A percentile compares a stretch with the other conserved stretches of the same genome.
Conservation (phyloP, 257 asterid genomes). For the Misopates orontium region DNA sequence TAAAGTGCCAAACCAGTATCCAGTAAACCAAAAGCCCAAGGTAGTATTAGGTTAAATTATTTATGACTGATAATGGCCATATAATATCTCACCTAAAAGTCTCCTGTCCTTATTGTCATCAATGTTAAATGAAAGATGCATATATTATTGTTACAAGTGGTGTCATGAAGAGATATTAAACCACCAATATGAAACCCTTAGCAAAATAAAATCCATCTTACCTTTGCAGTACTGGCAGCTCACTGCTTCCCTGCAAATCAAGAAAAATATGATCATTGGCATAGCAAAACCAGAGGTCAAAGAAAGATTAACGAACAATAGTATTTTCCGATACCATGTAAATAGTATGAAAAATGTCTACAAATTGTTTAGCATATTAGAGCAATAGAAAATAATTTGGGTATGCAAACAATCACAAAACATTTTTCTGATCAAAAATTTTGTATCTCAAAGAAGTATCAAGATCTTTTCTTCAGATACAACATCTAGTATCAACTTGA, state of each 20-base stretch:
- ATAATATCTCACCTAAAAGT: too few species aligned
- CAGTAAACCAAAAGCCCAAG: not conserved
- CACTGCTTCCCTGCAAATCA: constrained; percentile 83
- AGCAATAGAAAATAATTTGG: constrained; percentile 3
- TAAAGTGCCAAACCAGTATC: too few species aligned
- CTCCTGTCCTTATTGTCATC: too few species aligned
- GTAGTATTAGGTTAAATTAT: not conserved
- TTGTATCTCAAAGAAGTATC: constrained; percentile 19
- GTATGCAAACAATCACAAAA: constrained; percentile 11
- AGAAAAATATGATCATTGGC: constrained; percentile 33
- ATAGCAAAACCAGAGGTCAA: constrained; percentile 24
- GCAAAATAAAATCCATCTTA: constrained; percentile 31
- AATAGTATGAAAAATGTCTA: not conserved
- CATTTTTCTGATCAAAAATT: constrained; percentile 1
- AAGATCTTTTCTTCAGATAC: constrained; percentile 10
- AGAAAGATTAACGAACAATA: constrained; percentile 7
- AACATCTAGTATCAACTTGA: constrained; percentile 13
- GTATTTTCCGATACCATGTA: constrained; percentile 2
- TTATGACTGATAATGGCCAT: too few species aligned
- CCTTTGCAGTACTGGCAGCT: constrained; percentile 84
- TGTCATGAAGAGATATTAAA: constrained; percentile 17
- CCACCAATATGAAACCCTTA: constrained; percentile 16
- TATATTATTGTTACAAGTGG: not conserved
- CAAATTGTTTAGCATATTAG: constrained; percentile 11
- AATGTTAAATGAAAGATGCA: too few species aligned